Base-by-base conservation (phyloP, 495 filamentous ascomycete species). In the Penicillium daleae region DNA sequence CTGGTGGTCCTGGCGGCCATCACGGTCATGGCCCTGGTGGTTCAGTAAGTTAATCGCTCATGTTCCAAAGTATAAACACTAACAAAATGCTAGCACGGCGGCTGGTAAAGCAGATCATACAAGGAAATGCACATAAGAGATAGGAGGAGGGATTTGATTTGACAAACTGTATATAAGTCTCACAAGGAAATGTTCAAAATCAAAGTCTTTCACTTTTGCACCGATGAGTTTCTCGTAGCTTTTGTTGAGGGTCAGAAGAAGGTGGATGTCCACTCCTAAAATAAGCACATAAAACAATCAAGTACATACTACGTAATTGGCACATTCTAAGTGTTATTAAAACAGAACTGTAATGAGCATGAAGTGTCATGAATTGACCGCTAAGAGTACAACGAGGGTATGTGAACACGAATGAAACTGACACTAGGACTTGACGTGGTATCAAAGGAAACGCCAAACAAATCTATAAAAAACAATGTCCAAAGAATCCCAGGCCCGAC, bases 391-490 rank as follows among this genome's bases (percentile, higher is more conserved):
- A 50, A 50, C 6, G 22, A 50, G 46, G 46, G 46, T 50, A 50
- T 50, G 46, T 50, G 5, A 29, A 29, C 24, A 50, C 15, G 3
- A 29, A 29, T 46, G 21, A 33, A 48, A 26, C 6, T 17, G 29
- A 24, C 39, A 35, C 40, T 10, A 33, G 17, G 8, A n/a, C 33
- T 21, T 26, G 21, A 55, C 33, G 21, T 33, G 33, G 33, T 26
- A 56, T 40, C 54, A 40, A 40, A 29, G 2, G 12, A n/a, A 42
- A 24, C 13, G 12, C 26, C 26, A 21, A 32, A n/a, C 15, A 48
- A 57, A 40, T 48, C 56, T 40, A n/a, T 32, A 56, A 27, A 22
- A 56, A 48, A 46, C 55, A 56, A 33, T 22, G 44, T 21, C n/a
- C 19, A n/a, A 56, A 37, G 21, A 12, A 31, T 40, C 37, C 13